Base-by-base conservation (phyloP, 129 eudicot species). In the Solidago caesia region DNA sequence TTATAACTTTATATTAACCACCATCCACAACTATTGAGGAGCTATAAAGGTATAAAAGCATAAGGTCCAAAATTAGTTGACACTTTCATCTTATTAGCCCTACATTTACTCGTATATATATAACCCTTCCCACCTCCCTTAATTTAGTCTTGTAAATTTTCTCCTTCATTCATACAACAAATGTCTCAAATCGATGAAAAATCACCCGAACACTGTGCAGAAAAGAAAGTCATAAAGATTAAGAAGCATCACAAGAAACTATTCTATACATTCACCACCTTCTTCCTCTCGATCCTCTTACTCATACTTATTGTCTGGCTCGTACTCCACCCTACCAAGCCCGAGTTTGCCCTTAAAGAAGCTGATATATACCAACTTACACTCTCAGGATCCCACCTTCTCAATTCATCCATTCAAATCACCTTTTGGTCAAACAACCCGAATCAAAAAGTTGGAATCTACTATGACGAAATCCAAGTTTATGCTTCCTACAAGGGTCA, bases 171-270 rank as follows among this genome's bases (percentile, higher is more conserved):
- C 64, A 58, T 26, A 49, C 52, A 33, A 76, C 82, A 82, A 80
- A 93, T 90, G 98, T 90, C 98, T 83, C 84, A 73, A 86, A 69
- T 88, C 70, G n/a, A 60, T 65, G 89, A 51, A 75, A 88, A 80
- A 85, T 93, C 98, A 78, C 98, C 98, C 26, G 88, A 93, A 82
- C 96, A 93, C 70, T 93, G 98, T 70, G 98, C 89, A 44, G 68
- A 88, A 73, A 79, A 81, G 82, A 82, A 82, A 72, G 26, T 73
- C 43, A 52, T 70, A 78, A 78, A 68, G 73, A 75, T 83, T 67
- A 44, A 72, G 73, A 85, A 80, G 43, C 70, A 83, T 70, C 86
- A 88, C 83, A 89, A 87, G 75, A 93, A 83, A 81, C 84, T 93
- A 76, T 59, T 80, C 59, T 81, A 86, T 55, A 72, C 82, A 49